phyloP scores from a whole-genome alignment of 73 alveolate genomes.

The Stentor roeselii region DNA sequence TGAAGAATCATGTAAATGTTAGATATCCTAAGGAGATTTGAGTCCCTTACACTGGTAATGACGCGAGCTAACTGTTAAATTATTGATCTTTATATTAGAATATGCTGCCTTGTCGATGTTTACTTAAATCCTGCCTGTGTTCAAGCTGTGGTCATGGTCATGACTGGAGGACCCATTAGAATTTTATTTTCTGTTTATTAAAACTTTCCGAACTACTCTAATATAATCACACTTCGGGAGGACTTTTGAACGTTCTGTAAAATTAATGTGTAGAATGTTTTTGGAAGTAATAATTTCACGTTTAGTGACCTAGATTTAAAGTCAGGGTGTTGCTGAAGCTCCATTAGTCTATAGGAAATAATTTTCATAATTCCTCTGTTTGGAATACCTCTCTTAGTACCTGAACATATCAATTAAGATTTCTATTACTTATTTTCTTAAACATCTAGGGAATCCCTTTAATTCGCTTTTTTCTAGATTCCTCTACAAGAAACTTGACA shows the following conservation, averaged over 20 bases:
- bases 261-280: conserved; percentile 74
- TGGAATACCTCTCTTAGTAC: no score
- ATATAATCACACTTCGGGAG: conserved; percentile 73
- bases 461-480: no score
- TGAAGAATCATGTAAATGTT: background rate
- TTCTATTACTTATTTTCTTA: no score
- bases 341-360: background rate
- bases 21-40: background rate
- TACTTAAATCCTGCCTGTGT: background rate
- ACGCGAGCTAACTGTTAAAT: background rate
- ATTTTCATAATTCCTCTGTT: no score
- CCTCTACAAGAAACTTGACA: no score
- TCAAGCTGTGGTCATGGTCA: conserved; percentile 2
- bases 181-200: conserved; percentile 38
- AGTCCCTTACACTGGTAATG: background rate
- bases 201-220: conserved; percentile 70
- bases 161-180: background rate
- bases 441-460: no score
- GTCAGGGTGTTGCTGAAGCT: background rate
- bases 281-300: conserved; percentile 74
- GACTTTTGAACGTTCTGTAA: conserved; percentile 69
- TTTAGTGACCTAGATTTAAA: conserved; percentile 38
- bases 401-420: no score
- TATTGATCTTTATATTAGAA: background rate
- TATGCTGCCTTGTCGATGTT: background rate